Evolutionary conservation across 2,329 filamentous ascomycete species (phyloP), one percentile per base, ranked within the genome.

Genomic region (Oidium heveae): DNA sequence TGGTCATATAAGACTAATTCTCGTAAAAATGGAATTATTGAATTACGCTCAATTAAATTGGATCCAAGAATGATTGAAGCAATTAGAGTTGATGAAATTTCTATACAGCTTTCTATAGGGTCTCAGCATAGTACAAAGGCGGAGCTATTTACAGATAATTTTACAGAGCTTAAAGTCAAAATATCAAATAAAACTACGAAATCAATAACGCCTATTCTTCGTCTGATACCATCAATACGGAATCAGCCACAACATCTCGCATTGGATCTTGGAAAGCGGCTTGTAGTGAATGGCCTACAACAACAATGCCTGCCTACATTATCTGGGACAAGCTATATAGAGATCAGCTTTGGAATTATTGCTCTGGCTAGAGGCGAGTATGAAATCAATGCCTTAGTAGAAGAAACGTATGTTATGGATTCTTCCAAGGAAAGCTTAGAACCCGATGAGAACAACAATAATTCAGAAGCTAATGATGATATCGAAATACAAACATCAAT

Each of bases 281-380:
- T 94, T 54, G 80, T 81, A 1, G 91, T 86, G 81, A 89, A 86
- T 59, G 88, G 88, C 1, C 80, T 84, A 33, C 68, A 94, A 56
- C 88, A 95, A 68, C 80, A 81, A 62, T 72, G 76, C 1, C 69
- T 94, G 0, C 79, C 82, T 0, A 63, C 76, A 7, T 64, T 94
- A 1, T 66, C 68, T 6, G 76, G 79, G 0, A 74, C 77, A 4
- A 70, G 74, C 47, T 75, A 68, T n/a, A 71, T 73, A 0, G 74
- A 80, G 57, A 71, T 84, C 22, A 71, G 73, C 1, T 67, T 93
- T 4, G 84, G 84, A 4, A 73, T 88, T 46, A 84, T 84, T 44
- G 75, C 82, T 34, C 74, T 94, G 36, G 87, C 83, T 59, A 74
- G 79, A 47, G 88, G 88, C 16, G 79, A 85, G 59, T 94, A 89